These are phyloP conservation scores for Corylus americana DNA, from an alignment of 306 rosid species.

Conservation along the genomic window DNA sequence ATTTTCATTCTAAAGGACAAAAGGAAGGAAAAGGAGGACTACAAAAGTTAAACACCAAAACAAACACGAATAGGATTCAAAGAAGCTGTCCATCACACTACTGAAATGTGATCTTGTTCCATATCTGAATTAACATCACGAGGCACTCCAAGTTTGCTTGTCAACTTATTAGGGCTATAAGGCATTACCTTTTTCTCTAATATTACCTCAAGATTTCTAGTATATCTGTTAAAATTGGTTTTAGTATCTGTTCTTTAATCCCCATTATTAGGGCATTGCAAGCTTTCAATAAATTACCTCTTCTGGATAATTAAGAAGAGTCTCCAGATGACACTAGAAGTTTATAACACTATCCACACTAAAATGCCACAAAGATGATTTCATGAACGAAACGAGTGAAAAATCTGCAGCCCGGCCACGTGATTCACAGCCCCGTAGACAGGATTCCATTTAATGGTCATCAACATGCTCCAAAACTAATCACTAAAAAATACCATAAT, in stretches of 20 bases:
- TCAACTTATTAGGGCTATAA: not conserved
- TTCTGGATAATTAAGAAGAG: not conserved
- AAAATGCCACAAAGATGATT: not conserved
- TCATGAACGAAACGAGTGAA: not conserved
- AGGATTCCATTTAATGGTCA: not conserved
- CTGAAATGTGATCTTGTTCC: not conserved
- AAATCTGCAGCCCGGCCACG: not conserved
- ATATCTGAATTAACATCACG: not conserved
- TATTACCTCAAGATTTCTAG: not conserved
- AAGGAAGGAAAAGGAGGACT: constrained; percentile 18
- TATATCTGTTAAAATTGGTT: not conserved
- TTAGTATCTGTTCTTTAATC: not conserved
- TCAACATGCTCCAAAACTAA: not conserved
- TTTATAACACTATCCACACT: not conserved
- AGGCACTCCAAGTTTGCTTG: not conserved
- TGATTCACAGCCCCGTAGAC: not conserved
- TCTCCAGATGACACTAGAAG: not conserved
- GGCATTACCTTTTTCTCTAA: not conserved
- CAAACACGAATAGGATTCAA: not conserved
- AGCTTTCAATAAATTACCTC: constrained; percentile 1
- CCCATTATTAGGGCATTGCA: not conserved
- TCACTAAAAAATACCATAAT: not conserved
- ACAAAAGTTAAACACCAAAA: constrained; percentile 5
- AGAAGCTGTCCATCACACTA: not conserved
- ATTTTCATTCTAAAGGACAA: constrained; percentile 58